These are phyloP conservation scores for Geranium brycei DNA, from an alignment of 345 rosid genomes.

Conservation along the genomic window DNA sequence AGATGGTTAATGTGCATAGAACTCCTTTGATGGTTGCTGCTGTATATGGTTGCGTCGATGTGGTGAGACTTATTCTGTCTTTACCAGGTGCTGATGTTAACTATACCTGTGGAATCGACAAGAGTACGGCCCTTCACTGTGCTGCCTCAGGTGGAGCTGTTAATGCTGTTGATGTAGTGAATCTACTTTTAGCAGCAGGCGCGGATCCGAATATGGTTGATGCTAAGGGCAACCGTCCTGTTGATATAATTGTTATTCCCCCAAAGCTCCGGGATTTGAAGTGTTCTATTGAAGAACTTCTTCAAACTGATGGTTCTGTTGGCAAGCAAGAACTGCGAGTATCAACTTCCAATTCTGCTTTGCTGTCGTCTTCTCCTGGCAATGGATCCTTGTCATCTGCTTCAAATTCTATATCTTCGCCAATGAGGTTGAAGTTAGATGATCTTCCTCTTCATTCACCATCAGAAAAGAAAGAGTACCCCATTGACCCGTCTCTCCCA, in stretches of 20 bases:
- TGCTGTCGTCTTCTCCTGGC: constrained; percentile 48
- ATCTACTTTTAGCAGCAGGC: constrained; percentile 67
- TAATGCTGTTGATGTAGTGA: constrained; percentile 64
- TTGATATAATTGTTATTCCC: constrained; percentile 71
- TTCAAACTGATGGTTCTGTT: constrained; percentile 40
- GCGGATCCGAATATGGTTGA: constrained; percentile 58
- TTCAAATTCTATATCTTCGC: constrained; percentile 20
- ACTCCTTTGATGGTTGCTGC: constrained; percentile 96
- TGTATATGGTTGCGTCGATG: constrained; percentile 69
- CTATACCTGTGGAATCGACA: constrained; percentile 46
- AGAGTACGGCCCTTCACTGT: constrained; percentile 83
- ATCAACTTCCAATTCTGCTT: constrained; percentile 35
- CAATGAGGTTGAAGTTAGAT: constrained; percentile 24
- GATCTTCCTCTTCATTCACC: constrained; percentile 20
- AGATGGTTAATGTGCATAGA: constrained; percentile 68
- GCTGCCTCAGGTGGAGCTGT: constrained; percentile 85
- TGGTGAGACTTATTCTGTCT: constrained; percentile 55
- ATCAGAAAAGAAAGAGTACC: constrained; percentile 77
- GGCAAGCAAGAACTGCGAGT: constrained; percentile 24
- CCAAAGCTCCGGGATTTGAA: constrained; percentile 50
- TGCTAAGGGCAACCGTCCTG: constrained; percentile 50
- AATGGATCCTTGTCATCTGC: constrained; percentile 41
- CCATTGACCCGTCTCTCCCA: constrained; percentile 84
- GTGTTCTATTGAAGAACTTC: constrained; percentile 57
- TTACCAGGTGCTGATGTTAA: constrained; percentile 65